These are phyloP conservation scores for Penicillium sp. DNA, from an alignment of 2,329 filamentous ascomycete species.

Conservation along the genomic window DNA sequence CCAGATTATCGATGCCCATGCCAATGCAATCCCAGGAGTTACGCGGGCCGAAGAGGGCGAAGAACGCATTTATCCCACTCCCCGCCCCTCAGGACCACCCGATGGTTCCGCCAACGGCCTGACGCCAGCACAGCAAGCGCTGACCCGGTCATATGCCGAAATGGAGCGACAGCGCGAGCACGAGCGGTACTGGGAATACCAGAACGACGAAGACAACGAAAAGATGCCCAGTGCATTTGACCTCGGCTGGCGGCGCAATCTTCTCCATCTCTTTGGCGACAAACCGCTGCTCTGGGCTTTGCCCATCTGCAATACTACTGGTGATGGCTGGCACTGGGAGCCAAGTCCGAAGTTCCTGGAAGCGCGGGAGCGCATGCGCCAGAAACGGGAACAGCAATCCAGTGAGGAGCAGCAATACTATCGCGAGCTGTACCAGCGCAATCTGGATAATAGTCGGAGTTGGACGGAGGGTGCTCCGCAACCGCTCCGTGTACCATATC, in stretches of 20 bases:
- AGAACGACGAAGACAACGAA: conserved; percentile 83
- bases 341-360: conserved; percentile 73
- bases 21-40: conserved; percentile 74
- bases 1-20: conserved; percentile 74
- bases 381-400: conserved; percentile 30
- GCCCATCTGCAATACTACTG: conserved; percentile 78
- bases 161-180: conserved; percentile 62
- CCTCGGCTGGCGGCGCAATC: conserved; percentile 74
- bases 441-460: conserved; percentile 30
- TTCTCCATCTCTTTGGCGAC: conserved; percentile 76
- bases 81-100: conserved; percentile 18
- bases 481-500: conserved; percentile 21
- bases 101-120: conserved; percentile 18
- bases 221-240: conserved; percentile 93
- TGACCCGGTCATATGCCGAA: conserved; percentile 50
- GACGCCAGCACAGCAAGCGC: conserved; percentile 46
- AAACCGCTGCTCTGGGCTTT: conserved; percentile 69
- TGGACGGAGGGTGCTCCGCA: conserved; percentile 25
- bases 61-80: conserved; percentile 44
- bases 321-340: conserved; percentile 94
- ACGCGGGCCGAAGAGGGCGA: conserved; percentile 80
- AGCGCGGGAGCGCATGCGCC: conserved; percentile 45
- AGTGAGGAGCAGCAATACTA: conserved; percentile 33
- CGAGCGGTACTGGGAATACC: conserved; percentile 70
- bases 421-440: conserved; percentile 36